phyloP scores from a whole-genome alignment of 2,329 filamentous ascomycete genomes.

The Rugonectria rugulosa region DNA sequence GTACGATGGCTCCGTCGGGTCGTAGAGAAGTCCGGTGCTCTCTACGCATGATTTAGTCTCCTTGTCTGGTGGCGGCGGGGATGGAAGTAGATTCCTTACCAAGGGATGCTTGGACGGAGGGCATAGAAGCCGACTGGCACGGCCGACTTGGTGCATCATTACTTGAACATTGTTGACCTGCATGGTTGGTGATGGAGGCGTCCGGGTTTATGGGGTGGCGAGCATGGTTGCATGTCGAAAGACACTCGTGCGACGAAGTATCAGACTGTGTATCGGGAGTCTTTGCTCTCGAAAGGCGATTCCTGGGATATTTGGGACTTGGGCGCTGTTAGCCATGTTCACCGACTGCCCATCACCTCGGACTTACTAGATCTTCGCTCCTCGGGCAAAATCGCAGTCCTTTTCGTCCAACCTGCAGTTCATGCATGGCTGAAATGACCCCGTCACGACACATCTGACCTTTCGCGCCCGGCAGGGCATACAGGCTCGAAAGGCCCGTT shows the following conservation, averaged over 20 bases:
- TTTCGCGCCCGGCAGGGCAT: constrained; percentile 34
- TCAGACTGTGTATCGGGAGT: constrained; percentile 9
- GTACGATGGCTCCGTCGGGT: constrained; percentile 29
- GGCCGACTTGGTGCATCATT: not conserved
- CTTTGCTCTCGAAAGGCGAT: not conserved
- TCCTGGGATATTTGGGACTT: constrained; percentile 3
- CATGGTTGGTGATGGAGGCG: not conserved
- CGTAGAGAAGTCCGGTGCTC: not conserved
- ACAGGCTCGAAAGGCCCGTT: constrained; percentile 32
- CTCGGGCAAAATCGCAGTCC: constrained; percentile 31
- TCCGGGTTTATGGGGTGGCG: constrained; percentile 5
- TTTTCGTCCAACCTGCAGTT: constrained; percentile 38
- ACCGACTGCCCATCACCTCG: not conserved
- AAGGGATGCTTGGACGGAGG: not conserved
- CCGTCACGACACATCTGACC: constrained; percentile 36
- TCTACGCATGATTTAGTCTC: not conserved
- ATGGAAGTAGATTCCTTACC: not conserved
- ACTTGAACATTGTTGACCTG: not conserved
- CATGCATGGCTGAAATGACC: constrained; percentile 31
- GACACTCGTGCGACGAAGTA: constrained; percentile 1
- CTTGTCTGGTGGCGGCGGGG: not conserved
- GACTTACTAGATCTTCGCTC: constrained; percentile 27
- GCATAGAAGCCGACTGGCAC: not conserved
- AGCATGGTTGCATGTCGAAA: not conserved
- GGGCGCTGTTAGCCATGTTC: not conserved